Percentiles rank a stretch among this genome's conserved stretches.
Conservation (phyloP, 2,329 filamentous ascomycete species). For the Tolypocladium tundrense region DNA sequence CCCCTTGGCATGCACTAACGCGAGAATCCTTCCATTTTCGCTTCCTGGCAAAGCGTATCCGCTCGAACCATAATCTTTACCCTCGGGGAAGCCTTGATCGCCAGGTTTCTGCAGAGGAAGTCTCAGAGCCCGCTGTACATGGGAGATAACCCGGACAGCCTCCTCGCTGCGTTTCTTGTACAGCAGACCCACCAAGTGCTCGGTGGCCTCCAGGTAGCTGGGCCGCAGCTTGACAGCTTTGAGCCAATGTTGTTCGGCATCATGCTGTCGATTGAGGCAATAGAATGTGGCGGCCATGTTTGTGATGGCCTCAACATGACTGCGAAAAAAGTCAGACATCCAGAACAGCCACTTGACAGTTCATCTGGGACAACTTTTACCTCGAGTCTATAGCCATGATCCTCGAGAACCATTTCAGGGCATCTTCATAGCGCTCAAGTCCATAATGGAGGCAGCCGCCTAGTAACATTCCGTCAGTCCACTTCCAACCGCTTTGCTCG, state of each 20-base stretch:
- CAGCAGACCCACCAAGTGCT: slow-evolving; percentile 82
- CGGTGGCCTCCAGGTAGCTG: slow-evolving; percentile 86
- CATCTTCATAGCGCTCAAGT: slow-evolving; percentile 71
- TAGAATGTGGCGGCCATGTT: slow-evolving; percentile 86
- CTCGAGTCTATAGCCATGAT: slow-evolving; percentile 45
- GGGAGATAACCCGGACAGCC: slow-evolving; percentile 78
- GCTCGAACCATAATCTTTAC: slow-evolving; percentile 22
- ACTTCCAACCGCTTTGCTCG: slow-evolving; percentile 72
- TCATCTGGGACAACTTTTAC: slow-evolving; percentile 29
- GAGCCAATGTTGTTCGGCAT: slow-evolving; percentile 80
- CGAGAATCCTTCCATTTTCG: slow-evolving; percentile 87
- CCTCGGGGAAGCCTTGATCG: slow-evolving; percentile 9
- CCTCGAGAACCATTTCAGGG: slow-evolving; percentile 63
- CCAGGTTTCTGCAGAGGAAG: neutral
- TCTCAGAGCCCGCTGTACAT: slow-evolving; percentile 62
- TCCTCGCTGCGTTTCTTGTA: slow-evolving; percentile 77
- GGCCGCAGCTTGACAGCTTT: slow-evolving; percentile 75
- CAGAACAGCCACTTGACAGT: slow-evolving; percentile 19
- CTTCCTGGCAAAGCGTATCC: slow-evolving; percentile 75
- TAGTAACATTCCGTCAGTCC: slow-evolving; percentile 87
- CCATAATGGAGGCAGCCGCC: slow-evolving; percentile 89
- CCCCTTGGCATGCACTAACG: slow-evolving; percentile 95
- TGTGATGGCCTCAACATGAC: slow-evolving; percentile 85
- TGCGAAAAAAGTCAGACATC: slow-evolving; percentile 26
- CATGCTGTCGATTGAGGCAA: slow-evolving; percentile 68